Evolutionary conservation across 2,329 filamentous ascomycete genomes (phyloP).

Genomic region (Claviceps arundinis): DNA sequence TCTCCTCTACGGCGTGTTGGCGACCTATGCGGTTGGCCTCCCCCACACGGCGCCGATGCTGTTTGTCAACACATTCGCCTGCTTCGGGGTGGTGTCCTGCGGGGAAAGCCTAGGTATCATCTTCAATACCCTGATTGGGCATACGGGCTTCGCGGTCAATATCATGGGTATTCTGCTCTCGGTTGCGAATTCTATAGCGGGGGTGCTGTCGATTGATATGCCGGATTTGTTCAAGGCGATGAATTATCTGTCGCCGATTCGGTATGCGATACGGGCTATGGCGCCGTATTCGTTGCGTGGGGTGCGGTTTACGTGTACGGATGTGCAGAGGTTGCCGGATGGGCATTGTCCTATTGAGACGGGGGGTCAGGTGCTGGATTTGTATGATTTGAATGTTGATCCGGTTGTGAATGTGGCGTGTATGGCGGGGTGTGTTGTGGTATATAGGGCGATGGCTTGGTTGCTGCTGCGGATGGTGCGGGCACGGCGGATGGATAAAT

Average conservation of each 20-base stretch:
- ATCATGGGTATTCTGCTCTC: conserved; percentile 56
- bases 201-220: conserved; percentile 58
- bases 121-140: conserved; percentile 63
- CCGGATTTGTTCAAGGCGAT: conserved; percentile 51
- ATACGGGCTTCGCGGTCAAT: conserved; percentile 66
- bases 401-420: conserved; percentile 48
- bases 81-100: conserved; percentile 60
- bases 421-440: conserved; percentile 48
- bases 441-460: conserved; percentile 54
- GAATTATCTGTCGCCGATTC: conserved; percentile 60
- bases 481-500: conserved; percentile 32
- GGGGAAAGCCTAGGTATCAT: conserved; percentile 67
- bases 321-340: conserved; percentile 41
- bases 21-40: conserved; percentile 51
- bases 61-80: conserved; percentile 54
- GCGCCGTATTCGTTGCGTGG: conserved; percentile 50
- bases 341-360: conserved; percentile 52
- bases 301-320: conserved; percentile 50
- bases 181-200: conserved; percentile 57
- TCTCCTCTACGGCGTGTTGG: conserved; percentile 51
- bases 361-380: conserved; percentile 50
- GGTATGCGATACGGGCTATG: conserved; percentile 55
- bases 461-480: conserved; percentile 39
- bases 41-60: conserved; percentile 50
- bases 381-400: conserved; percentile 54